Evolutionary conservation across 1,284 basidiomycete species (phyloP).

Genomic region (Filobasidium uniguttulatum): DNA sequence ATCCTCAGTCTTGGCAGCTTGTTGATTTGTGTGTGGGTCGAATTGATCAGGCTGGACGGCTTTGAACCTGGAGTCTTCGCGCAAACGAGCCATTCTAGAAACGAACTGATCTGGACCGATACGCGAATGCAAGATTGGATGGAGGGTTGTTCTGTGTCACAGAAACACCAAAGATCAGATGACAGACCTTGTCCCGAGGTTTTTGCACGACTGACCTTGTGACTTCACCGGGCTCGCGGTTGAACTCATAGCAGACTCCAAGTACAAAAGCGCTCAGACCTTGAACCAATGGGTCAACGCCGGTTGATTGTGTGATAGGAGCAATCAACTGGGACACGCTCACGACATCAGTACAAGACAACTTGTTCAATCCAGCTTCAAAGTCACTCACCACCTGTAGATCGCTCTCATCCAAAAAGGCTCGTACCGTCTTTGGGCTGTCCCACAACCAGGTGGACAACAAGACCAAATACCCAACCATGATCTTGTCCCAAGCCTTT

Average conservation of each 20-base stretch:
- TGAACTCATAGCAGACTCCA: conserved; percentile 88
- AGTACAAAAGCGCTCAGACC: conserved; percentile 84
- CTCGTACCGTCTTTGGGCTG: conserved; percentile 69
- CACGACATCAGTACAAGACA: not conserved
- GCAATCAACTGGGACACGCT: conserved; percentile 57
- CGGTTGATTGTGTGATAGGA: conserved; percentile 78
- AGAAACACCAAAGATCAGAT: too few relatives aligned
- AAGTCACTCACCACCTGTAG: conserved; percentile 72
- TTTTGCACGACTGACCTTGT: conserved; percentile 47
- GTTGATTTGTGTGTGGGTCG: conserved; percentile 28
- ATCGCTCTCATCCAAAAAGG: conserved; percentile 77
- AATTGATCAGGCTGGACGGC: conserved; percentile 66
- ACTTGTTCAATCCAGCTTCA: too few relatives aligned
- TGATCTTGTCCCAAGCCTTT: conserved; percentile 74
- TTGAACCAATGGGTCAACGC: conserved; percentile 73
- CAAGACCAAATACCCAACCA: conserved; percentile 70
- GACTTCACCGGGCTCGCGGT: conserved; percentile 80
- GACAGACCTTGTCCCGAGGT: not conserved
- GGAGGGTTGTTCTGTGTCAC: conserved; percentile 68
- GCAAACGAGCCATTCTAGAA: conserved; percentile 68
- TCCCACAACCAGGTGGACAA: conserved; percentile 95
- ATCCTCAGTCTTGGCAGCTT: conserved; percentile 16
- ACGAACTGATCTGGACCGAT: conserved; percentile 74
- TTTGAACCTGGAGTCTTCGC: conserved; percentile 85
- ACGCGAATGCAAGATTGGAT: conserved; percentile 70